Conservation (phyloP, 2,329 filamentous ascomycete genomes). For the Ilyonectria sp. region DNA sequence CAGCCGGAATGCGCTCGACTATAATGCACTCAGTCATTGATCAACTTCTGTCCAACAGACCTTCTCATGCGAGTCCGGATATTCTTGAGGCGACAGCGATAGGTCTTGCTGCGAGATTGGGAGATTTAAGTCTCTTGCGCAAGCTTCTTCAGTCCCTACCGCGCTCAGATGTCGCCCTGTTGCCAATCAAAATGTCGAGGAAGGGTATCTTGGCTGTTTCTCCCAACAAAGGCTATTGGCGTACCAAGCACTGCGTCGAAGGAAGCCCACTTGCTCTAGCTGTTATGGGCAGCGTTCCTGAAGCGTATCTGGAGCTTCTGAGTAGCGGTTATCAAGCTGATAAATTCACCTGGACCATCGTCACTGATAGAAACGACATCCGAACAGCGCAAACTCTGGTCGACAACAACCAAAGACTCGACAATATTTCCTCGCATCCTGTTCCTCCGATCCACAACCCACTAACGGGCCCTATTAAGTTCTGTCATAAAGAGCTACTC, state of each 20-base stretch:
- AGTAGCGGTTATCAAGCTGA: constrained; percentile 6
- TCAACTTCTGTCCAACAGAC: constrained; percentile 3
- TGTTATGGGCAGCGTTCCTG: background rate
- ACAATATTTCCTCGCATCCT: background rate
- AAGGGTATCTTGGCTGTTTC: background rate
- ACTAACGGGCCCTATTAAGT: background rate
- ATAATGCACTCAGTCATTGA: background rate
- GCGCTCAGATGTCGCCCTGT: background rate
- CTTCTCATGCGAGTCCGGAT: background rate
- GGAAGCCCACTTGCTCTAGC: constrained; percentile 12
- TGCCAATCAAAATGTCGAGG: background rate
- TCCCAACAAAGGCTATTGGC: background rate
- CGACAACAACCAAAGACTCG: background rate
- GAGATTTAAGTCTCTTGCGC: background rate
- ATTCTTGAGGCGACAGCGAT: constrained; percentile 13
- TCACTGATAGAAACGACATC: background rate
- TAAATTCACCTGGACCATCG: constrained; percentile 5
- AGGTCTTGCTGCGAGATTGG: background rate
- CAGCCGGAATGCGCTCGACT: background rate
- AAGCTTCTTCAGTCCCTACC: background rate
- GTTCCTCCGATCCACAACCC: background rate
- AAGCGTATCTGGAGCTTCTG: constrained; percentile 3
- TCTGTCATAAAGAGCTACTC: background rate
- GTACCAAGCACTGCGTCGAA: background rate
- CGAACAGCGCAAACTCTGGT: background rate